Conservation (phyloP, 305 asterid species). For the Fraxinus baroniana region DNA sequence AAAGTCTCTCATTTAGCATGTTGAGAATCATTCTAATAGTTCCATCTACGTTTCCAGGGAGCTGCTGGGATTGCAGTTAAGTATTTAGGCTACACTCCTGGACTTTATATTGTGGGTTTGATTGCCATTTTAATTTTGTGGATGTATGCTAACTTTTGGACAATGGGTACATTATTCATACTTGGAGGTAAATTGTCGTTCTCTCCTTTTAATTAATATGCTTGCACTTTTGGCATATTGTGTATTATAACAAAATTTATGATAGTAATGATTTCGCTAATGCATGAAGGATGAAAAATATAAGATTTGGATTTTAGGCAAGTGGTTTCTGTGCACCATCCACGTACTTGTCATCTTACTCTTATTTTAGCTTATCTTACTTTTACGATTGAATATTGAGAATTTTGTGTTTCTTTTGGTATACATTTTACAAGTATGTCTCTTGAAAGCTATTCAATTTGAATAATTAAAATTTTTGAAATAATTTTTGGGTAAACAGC, state of each 20-base stretch:
- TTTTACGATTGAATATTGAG: not conserved
- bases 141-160: slow-evolving; percentile 99
- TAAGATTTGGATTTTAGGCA: slow-evolving; percentile 1
- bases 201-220: slow-evolving; percentile 20
- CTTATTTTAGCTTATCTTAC: slow-evolving; percentile 3
- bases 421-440: slow-evolving; percentile 1
- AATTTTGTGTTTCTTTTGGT: not conserved
- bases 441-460: slow-evolving; percentile 1
- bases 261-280: not conserved
- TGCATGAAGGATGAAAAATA: not conserved
- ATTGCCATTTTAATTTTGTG: slow-evolving; percentile 81
- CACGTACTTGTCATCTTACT: slow-evolving; percentile 1
- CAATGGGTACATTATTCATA: slow-evolving; percentile 82
- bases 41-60: slow-evolving; percentile 62
- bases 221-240: slow-evolving; percentile 18
- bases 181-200: slow-evolving; percentile 76
- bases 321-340: slow-evolving; percentile 16
- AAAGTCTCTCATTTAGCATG: slow-evolving; percentile 8
- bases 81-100: slow-evolving; percentile 96
- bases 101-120: slow-evolving; percentile 93
- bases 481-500: not conserved
- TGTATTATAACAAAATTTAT: not conserved
- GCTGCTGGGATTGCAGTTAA: slow-evolving; percentile 94
- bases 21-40: slow-evolving; percentile 18
- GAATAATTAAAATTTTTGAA: not conserved